These are phyloP conservation scores for Conidiobolus coronatus DNA, from an alignment of 371 early-diverging fungal species.

Conservation along the genomic window DNA sequence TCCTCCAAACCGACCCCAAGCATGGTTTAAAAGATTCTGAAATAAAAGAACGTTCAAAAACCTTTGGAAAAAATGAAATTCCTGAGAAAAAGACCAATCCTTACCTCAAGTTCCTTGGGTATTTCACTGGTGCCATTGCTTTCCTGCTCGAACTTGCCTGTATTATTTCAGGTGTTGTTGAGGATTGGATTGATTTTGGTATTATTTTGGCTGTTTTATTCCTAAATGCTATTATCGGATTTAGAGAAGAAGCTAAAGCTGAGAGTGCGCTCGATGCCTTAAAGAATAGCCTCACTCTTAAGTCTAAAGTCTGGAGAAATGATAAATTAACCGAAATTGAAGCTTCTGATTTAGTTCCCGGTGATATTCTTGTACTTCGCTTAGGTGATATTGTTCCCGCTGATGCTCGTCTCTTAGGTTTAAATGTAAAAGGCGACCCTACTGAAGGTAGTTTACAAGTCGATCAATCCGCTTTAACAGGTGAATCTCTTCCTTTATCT, in stretches of 20 bases:
- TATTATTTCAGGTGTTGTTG: slow-evolving; percentile 41
- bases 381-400: slow-evolving; percentile 90
- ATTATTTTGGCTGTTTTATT: slow-evolving; percentile 61
- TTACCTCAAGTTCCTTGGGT: slow-evolving; percentile 63
- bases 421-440: slow-evolving; percentile 56
- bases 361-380: slow-evolving; percentile 72
- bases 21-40: slow-evolving; percentile 31
- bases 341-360: slow-evolving; percentile 53
- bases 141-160: slow-evolving; percentile 63
- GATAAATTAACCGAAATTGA: slow-evolving; percentile 61
- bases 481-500: slow-evolving; percentile 71
- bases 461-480: slow-evolving; percentile 91
- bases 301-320: slow-evolving; percentile 54
- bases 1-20: slow-evolving; percentile 39
- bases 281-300: slow-evolving; percentile 42
- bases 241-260: slow-evolving; percentile 70
- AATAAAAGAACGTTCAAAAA: slow-evolving; percentile 25
- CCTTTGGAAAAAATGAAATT: slow-evolving; percentile 50
- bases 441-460: slow-evolving; percentile 55
- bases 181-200: slow-evolving; percentile 49
- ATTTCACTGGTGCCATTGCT: slow-evolving; percentile 75
- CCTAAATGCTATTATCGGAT: slow-evolving; percentile 77
- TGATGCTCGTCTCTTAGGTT: slow-evolving; percentile 66
- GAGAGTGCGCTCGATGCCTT: slow-evolving; percentile 77
- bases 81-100: slow-evolving; percentile 63